phyloP scores from a whole-genome alignment of 2,329 filamentous ascomycete genomes.

The Colletotrichum sp. region DNA sequence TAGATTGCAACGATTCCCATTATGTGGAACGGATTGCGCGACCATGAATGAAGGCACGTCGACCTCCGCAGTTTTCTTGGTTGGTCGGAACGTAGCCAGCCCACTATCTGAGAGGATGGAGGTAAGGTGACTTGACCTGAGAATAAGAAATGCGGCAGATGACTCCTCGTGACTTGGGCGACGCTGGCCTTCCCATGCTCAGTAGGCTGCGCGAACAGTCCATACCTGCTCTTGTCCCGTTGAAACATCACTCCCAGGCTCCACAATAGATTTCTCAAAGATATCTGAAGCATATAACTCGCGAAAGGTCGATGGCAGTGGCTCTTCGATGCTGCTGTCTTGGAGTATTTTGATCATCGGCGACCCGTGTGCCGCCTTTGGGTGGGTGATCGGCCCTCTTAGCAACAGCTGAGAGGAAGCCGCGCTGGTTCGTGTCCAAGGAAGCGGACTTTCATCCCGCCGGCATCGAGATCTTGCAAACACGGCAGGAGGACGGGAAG shows the following conservation, averaged over 20 bases:
- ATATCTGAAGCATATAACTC: background rate
- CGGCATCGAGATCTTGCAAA: background rate
- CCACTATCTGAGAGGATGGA: background rate
- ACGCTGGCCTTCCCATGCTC: background rate
- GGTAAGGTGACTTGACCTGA: background rate
- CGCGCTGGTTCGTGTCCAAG: background rate
- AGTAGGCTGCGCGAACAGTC: background rate
- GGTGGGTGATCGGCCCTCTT: background rate
- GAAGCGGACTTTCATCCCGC: background rate
- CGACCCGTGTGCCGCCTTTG: background rate
- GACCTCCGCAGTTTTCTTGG: background rate
- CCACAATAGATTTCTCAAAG: background rate
- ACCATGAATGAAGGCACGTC: background rate
- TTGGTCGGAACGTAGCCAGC: background rate
- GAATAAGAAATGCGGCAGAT: background rate
- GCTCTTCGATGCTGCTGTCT: background rate
- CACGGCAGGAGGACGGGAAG: background rate
- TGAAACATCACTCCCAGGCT: background rate
- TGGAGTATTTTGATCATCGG: background rate
- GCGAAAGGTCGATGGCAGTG: background rate
- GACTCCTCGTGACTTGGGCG: background rate
- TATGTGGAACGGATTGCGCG: background rate
- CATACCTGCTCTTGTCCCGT: background rate
- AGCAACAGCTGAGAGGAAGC: background rate
- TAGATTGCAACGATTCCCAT: background rate